A percentile compares a stretch with the other conserved stretches of the same genome.
These are phyloP conservation scores for Fusarium tjaetaba DNA, from an alignment of 2,329 filamentous ascomycete genomes.

Conservation along the genomic window DNA sequence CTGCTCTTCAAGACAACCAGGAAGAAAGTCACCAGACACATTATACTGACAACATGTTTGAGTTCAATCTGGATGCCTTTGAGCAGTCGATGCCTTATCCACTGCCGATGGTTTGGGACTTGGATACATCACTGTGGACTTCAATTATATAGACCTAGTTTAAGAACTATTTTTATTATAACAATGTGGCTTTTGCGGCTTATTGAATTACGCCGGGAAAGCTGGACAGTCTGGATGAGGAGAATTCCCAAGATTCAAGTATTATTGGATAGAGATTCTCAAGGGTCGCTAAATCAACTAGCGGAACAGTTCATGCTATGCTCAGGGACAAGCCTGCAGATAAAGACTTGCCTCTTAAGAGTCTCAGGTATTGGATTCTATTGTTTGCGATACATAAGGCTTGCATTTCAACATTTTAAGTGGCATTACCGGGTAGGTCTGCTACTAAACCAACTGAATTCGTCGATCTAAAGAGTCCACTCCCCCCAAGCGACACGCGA, in stretches of 20 bases:
- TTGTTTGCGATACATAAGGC: fast-evolving
- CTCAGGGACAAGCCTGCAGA: fast-evolving
- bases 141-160: neutral
- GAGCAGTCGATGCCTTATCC: neutral
- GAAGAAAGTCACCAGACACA: neutral
- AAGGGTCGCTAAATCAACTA: fast-evolving
- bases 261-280: fast-evolving
- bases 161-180: fast-evolving
- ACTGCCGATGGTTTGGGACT: neutral
- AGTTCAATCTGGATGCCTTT: neutral
- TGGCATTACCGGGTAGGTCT: neutral
- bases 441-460: neutral
- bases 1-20: neutral
- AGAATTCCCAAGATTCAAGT: fast-evolving
- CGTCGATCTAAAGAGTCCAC: fast-evolving
- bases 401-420: neutral
- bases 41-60: neutral
- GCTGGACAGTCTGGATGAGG: fast-evolving
- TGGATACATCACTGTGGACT: neutral
- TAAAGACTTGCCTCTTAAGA: fast-evolving
- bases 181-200: neutral
- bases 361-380: fast-evolving
- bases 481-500: neutral
- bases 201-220: fast-evolving
- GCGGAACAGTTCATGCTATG: fast-evolving